These are phyloP conservation scores for Aureobasidium mangrovei DNA, from an alignment of 2,329 filamentous ascomycete species.

Conservation along the genomic window DNA sequence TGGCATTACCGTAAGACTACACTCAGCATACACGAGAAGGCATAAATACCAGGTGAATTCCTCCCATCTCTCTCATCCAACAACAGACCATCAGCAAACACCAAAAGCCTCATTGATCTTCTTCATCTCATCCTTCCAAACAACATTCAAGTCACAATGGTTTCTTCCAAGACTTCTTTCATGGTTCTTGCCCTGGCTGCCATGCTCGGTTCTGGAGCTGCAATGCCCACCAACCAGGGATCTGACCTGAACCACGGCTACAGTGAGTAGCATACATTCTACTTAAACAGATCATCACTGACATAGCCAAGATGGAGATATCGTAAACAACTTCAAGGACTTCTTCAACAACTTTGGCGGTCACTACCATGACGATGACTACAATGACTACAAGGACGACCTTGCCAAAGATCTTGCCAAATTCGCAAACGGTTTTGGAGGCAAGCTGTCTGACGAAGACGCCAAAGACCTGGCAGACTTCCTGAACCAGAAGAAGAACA, in stretches of 20 bases:
- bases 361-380: background rate
- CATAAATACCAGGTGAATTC: background rate
- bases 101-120: background rate
- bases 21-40: background rate
- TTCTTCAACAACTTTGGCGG: slow-evolving; percentile 6
- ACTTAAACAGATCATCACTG: background rate
- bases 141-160: background rate
- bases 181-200: background rate
- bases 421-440: slow-evolving; percentile 3
- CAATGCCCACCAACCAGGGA: background rate
- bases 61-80: background rate
- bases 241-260: background rate
- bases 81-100: background rate
- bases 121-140: background rate
- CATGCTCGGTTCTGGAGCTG: slow-evolving; percentile 1
- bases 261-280: background rate
- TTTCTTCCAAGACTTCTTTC: background rate
- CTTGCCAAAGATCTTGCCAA: slow-evolving; percentile 7
- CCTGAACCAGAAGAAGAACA: slow-evolving; percentile 8
- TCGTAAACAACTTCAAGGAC: slow-evolving; percentile 4
- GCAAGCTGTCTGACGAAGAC: slow-evolving; percentile 1
- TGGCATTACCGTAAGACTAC: background rate
- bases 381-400: slow-evolving; percentile 1
- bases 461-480: background rate
- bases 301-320: background rate